phyloP scores from a whole-genome alignment of 805 yeast species.

The Cyberlindnera misumaiensis region DNA sequence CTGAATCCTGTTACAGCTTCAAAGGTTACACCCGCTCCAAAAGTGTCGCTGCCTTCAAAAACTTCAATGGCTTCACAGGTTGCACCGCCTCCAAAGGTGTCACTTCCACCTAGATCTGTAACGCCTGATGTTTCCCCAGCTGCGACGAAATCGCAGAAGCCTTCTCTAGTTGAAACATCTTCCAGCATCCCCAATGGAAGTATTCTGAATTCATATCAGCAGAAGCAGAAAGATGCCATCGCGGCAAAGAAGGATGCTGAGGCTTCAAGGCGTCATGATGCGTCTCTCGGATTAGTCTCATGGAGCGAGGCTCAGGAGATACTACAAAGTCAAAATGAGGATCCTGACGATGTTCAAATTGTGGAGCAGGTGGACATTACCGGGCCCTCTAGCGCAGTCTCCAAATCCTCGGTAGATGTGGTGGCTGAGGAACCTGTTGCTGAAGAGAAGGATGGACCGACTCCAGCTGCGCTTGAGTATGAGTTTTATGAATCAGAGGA shows the following conservation, averaged over 20 bases:
- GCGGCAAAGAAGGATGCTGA: conserved; percentile 6
- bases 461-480: conserved; percentile 37
- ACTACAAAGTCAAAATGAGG: conserved; percentile 10
- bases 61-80: no score
- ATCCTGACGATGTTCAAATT: conserved; percentile 2
- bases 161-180: conserved; percentile 11
- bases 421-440: neutral
- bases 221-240: conserved; percentile 2
- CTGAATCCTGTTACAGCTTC: no score
- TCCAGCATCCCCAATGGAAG: conserved; percentile 22
- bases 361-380: conserved; percentile 4
- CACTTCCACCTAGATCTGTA: neutral
- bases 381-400: neutral
- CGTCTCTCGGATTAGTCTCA: conserved; percentile 36
- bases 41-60: no score
- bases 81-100: no score
- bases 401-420: neutral
- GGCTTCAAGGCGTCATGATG: conserved; percentile 4
- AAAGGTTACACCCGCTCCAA: no score
- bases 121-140: neutral
- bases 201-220: conserved; percentile 4
- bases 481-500: conserved; percentile 78
- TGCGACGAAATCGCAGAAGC: conserved; percentile 1
- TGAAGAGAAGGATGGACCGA: conserved; percentile 6
- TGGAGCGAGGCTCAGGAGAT: conserved; percentile 41